Conservation (phyloP, 345 rosid genomes). For the Salix exigua region DNA sequence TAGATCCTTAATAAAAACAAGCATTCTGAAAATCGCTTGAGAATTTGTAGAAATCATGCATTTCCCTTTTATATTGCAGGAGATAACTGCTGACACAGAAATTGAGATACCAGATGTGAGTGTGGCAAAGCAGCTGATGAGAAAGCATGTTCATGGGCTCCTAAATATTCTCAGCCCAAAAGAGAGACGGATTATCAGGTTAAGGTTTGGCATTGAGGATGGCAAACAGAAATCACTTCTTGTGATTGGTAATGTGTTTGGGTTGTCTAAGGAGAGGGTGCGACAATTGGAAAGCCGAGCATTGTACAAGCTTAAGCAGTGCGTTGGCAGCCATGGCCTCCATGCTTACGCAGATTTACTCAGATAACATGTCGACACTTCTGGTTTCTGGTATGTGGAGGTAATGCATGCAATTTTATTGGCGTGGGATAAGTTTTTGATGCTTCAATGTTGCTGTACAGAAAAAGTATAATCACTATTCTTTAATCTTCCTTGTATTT, state of each 20-base stretch:
- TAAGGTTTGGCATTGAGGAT: constrained; percentile 71
- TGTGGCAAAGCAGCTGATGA: constrained; percentile 62
- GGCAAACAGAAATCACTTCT: constrained; percentile 57
- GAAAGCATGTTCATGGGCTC: constrained; percentile 59
- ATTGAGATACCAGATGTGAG: constrained; percentile 57
- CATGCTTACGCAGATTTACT: constrained; percentile 58
- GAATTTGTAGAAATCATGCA: background rate
- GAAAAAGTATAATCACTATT: background rate
- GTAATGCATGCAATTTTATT: background rate
- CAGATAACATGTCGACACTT: constrained; percentile 18
- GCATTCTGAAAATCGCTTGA: background rate
- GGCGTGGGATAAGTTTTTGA: background rate
- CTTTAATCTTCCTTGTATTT: background rate
- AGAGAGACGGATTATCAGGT: constrained; percentile 71
- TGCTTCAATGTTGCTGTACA: background rate
- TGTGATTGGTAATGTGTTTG: constrained; percentile 57
- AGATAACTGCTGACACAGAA: constrained; percentile 63
- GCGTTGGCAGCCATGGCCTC: constrained; percentile 52
- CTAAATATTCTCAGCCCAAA: constrained; percentile 50
- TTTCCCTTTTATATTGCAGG: constrained; percentile 36
- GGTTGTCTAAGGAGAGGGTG: constrained; percentile 71
- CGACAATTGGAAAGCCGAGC: constrained; percentile 79
- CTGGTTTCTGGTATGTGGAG: background rate
- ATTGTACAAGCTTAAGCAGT: constrained; percentile 62
- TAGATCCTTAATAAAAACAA: background rate